Base-by-base conservation (phyloP, 352 stramenopile genomes). In the Phytophthora tubulina region DNA sequence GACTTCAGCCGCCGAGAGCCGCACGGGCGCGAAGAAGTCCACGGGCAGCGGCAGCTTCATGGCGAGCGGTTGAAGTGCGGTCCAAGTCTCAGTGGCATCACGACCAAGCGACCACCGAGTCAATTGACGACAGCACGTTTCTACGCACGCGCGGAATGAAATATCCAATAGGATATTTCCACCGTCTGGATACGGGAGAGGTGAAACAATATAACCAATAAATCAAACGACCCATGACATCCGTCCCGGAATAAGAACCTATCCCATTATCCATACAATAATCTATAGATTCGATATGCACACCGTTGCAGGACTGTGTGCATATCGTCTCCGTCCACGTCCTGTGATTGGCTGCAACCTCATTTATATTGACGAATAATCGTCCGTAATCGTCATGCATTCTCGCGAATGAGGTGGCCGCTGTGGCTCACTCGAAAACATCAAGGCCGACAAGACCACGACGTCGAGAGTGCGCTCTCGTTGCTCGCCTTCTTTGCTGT, bases 21-120 rank as follows among this genome's bases (percentile, higher is more conserved):
- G 70, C 65, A 92, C 78, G 31, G 80, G 80, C 17, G 75, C 75
- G 64, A 87, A 87, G 67, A 87, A 87, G 56, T 85, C 80, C 5
- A 3, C 13, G 17, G 80, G 80, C 53, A 87, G 72, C 61, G 80
- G 78, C 42, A 87, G 67, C 53, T 77, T 76, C 80, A 87, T 87
- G 51, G 14, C 45, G 6, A 74, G 35, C 63, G 17, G 11, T 72
- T 71, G 31, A 68, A 69, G 63, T 76, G 61, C 17, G 13, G 13
- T 45, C n/a, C 41, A n/a, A 27, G 41, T 46, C 41, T 27, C 21
- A 27, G 13, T 55, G 11, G 21, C 6, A 15, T 45, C 31, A 63
- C 56, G 42, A 64, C 42, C 44, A 13, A 53, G 21, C 56, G 56
- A 63, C n/a, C 17, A 27, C 21, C 44, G 35, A 13, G 39, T 59